Evolutionary conservation across 164 flowering plant genomes (phyloP), one percentile per base, ranked within the genome.

Genomic region (Berberis vulgaris): DNA sequence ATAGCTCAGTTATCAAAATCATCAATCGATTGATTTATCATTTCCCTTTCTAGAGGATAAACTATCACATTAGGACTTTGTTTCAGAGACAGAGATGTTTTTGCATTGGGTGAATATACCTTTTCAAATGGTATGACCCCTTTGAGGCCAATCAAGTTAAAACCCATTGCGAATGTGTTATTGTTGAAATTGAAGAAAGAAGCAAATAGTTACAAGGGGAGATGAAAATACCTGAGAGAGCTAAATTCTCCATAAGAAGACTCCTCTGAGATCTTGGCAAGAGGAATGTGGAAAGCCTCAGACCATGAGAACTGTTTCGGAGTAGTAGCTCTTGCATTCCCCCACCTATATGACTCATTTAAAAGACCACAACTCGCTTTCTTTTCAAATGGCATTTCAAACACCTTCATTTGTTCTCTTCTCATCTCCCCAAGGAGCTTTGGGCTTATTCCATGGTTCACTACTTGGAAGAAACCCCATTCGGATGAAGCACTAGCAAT

Each of bases 391-490:
- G 93, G 79, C 54, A 76, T 60, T 59, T 74, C 69, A 64, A 89
- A 89, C 62, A 86, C 47, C 80, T 74, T 81, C 70, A 72, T 65
- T 63, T 89, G 96, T 73, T 86, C 91, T 54, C 63, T 73, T 66
- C 89, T 84, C 88, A 89, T 85, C 66, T 62, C 68, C 62, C 47
- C 62, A 4, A 89, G 75, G 2, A 89, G 73, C 67, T 83, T 75
- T 39, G 45, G 62, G 72, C 79, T 77, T 3, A 86, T 76, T 4
- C 91, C 91, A 74, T 89, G 96, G 82, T 89, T 89, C 66, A 86
- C 74, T n/a, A 85, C 85, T 67, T 85, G 91, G 67, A 89, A 89
- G 72, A 89, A 89, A 2, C 96, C 96, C 96, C 93, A 89, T 58
- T 89, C 84, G 0, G 82, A 68, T 3, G 96, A 77, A 0, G 96